phyloP scores from a whole-genome alignment of 164 flowering plant species.

The Macadamia integrifolia region DNA sequence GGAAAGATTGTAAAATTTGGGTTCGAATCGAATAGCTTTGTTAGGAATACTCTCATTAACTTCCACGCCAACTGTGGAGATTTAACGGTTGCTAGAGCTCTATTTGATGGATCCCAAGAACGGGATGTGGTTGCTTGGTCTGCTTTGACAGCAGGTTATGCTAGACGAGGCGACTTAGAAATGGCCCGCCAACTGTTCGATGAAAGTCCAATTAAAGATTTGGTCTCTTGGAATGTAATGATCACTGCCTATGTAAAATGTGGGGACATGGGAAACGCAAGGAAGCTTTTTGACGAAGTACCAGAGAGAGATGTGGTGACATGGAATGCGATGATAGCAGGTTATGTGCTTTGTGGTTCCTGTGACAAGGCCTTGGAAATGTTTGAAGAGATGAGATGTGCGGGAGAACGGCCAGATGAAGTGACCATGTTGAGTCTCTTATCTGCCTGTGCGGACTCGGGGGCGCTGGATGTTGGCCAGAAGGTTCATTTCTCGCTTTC shows the following conservation, averaged over 20 bases:
- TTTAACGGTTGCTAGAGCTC: conserved; percentile 35
- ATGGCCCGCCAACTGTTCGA: conserved; percentile 53
- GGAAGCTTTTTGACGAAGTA: conserved; percentile 43
- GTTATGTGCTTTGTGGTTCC: conserved; percentile 41
- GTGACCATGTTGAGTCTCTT: conserved; percentile 60
- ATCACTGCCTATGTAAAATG: conserved; percentile 61
- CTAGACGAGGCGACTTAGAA: conserved; percentile 48
- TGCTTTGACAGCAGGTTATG: conserved; percentile 69
- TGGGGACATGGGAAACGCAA: conserved; percentile 61
- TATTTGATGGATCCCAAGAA: conserved; percentile 49
- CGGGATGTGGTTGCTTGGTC: conserved; percentile 72
- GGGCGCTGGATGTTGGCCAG: conserved; percentile 50
- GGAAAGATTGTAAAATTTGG: conserved; percentile 53
- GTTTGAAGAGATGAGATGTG: conserved; percentile 59
- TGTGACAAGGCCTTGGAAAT: conserved; percentile 41
- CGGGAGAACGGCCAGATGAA: conserved; percentile 50
- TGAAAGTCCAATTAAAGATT: conserved; percentile 65
- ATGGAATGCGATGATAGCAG: conserved; percentile 65
- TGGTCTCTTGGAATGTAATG: conserved; percentile 91
- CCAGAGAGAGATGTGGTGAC: conserved; percentile 54
- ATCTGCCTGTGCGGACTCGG: conserved; percentile 53
- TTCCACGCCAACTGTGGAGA: conserved; percentile 75
- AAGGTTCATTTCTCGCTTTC: conserved; percentile 37
- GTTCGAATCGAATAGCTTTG: conserved; percentile 42
- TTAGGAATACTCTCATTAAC: conserved; percentile 59